Evolutionary conservation across 768 basidiomycete genomes (phyloP).

Genomic region (Albatrellus ellisii): DNA sequence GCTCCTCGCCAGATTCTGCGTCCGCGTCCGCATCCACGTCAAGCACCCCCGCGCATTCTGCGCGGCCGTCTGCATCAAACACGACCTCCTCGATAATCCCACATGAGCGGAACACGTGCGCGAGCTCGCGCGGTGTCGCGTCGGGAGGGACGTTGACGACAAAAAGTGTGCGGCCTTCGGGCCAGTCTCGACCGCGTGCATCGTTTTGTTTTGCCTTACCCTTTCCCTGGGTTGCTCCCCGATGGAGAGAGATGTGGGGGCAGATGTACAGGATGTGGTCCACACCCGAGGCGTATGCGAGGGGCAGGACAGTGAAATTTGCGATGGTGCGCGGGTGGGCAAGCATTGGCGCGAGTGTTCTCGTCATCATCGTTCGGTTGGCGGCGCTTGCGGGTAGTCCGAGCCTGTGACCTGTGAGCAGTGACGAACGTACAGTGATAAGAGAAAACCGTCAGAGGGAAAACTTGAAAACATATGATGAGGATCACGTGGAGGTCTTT

Average conservation of each 20-base stretch:
- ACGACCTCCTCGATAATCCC: conserved; percentile 69
- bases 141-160: conserved; percentile 85
- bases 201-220: conserved; percentile 29
- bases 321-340: conserved; percentile 20
- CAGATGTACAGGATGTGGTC: conserved; percentile 73
- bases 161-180: conserved; percentile 67
- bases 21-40: conserved; percentile 22
- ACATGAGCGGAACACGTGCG: conserved; percentile 59
- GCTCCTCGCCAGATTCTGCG: conserved; percentile 18
- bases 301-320: conserved; percentile 37
- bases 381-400: no score
- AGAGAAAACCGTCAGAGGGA: no score
- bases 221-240: no score
- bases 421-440: no score
- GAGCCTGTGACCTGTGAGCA: no score
- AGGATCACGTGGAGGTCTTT: no score
- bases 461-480: no score
- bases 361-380: no score
- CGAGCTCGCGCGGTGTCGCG: conserved; percentile 69
- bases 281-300: conserved; percentile 25
- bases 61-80: conserved; percentile 37
- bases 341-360: no score
- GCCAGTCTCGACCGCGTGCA: conserved; percentile 18
- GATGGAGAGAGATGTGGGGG: no score
- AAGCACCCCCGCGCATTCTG: no score